A percentile compares a stretch with the other conserved stretches of the same genome.
Evolutionary conservation across 306 rosid species (phyloP).

Genomic region (Prunus armeniaca): DNA sequence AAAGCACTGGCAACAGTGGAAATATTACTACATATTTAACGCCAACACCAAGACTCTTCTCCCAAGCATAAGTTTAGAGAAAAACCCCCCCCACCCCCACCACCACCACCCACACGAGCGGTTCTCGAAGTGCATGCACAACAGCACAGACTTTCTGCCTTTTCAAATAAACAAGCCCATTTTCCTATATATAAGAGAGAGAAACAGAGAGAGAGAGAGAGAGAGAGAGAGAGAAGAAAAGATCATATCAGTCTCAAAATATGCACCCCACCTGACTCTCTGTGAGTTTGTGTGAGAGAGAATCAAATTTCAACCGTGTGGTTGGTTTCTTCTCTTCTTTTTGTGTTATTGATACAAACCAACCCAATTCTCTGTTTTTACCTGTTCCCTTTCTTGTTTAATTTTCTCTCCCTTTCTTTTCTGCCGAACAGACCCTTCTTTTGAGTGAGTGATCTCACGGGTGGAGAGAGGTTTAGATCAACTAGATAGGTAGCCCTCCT

Average conservation of each 20-base stretch:
- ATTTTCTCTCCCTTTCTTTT: conserved; percentile 15
- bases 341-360: not conserved
- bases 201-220: not conserved
- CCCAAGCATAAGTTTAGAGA: not conserved
- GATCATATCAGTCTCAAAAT: conserved; percentile 41
- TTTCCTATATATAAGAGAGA: not conserved
- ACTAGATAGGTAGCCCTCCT: too few species aligned
- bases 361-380: conserved; percentile 7
- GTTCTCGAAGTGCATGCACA: conserved; percentile 52
- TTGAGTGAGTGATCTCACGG: not conserved
- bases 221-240: not conserved
- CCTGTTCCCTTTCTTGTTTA: not conserved
- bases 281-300: not conserved
- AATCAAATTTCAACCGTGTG: conserved; percentile 26
- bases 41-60: not conserved
- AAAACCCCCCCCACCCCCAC: conserved; percentile 4
- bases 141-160: conserved; percentile 25
- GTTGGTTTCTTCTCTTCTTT: conserved; percentile 19
- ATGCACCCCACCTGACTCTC: conserved; percentile 17
- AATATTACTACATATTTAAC: not conserved
- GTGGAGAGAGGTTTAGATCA: not conserved
- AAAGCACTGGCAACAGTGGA: not conserved
- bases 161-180: too few species aligned
- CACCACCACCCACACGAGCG: conserved; percentile 79
- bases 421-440: conserved; percentile 7